These are phyloP conservation scores for Lanmaoa rubissima DNA, from an alignment of 768 basidiomycete genomes.

Conservation along the genomic window DNA sequence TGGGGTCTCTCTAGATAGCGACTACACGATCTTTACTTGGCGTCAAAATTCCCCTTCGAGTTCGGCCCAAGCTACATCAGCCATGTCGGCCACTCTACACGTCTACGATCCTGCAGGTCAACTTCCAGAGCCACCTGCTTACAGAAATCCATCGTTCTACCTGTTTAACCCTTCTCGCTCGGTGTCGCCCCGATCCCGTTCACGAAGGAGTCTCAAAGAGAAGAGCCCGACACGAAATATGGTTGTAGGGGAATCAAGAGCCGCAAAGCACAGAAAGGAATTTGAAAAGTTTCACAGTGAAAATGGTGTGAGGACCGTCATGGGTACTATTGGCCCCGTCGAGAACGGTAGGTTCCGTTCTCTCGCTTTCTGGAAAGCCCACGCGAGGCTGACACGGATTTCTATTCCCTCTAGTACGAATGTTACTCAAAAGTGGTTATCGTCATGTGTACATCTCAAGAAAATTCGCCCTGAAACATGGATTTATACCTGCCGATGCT, in stretches of 20 bases:
- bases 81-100: conserved; percentile 45
- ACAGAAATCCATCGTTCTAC: conserved; percentile 72
- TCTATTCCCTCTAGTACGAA: conserved; percentile 57
- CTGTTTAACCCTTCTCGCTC: conserved; percentile 41
- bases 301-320: conserved; percentile 91
- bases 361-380: background rate
- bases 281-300: conserved; percentile 86
- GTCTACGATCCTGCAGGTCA: conserved; percentile 59
- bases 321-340: conserved; percentile 90
- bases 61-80: conserved; percentile 15
- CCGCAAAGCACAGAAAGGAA: conserved; percentile 66
- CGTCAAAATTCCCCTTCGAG: conserved; percentile 48
- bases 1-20: conserved; percentile 55
- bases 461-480: conserved; percentile 84
- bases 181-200: conserved; percentile 32
- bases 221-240: conserved; percentile 36
- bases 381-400: background rate
- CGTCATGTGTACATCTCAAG: conserved; percentile 94
- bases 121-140: conserved; percentile 59
- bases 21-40: conserved; percentile 86
- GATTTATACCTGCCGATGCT: conserved; percentile 85
- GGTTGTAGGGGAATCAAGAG: conserved; percentile 39
- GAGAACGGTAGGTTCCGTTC: conserved; percentile 58
- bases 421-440: conserved; percentile 91
- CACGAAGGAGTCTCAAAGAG: conserved; percentile 39